Evolutionary conservation across 306 rosid species (phyloP), one percentile per base, ranked within the genome.

Genomic region (Trichosanthes truncata): DNA sequence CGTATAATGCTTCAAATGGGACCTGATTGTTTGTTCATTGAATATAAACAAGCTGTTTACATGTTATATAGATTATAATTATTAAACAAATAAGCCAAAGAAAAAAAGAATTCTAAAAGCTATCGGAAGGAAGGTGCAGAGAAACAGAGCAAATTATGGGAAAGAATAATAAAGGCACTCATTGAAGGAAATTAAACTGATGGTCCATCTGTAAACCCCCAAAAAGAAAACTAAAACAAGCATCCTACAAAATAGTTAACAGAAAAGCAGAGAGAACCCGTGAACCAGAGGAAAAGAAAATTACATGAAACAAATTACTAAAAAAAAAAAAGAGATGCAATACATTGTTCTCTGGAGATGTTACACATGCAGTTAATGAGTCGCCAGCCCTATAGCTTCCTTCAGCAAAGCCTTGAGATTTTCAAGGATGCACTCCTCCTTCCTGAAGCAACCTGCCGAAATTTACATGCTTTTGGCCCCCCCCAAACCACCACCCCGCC

Each of bases 191-290:
- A 51, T 51, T 74, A 46, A 74, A 74, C 29, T 51, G 25, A 49
- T 14, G 45, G 78, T 74, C 62, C 62, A 74, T 79, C 40, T 79
- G 82, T 79, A 68, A 52, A 79, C 78, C 61, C 78, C 61, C 62
- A 51, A 48, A 49, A 31, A 26, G 46, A 49, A 48, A 74, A 74
- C 78, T 51, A 74, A 18, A 49, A 41, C 25, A 48, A 74, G 25
- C 46, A 20, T 49, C 60, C 78, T 74, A 74, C 78, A 74, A 74
- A 74, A 74, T 31, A 74, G 78, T 74, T 51, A 51, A 74, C 45
- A 74, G 62, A 49, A 51, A 49, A 14, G 10, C 62, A 48, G 11
- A 71, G 77, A 71, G 78, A 72, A 7, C 55, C 18, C 57, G 77
- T 12, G 77, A 73, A 48, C 26, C 77, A 49, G 29, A 73, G 25